phyloP scores from a whole-genome alignment of 495 filamentous ascomycete genomes.

The Annulohypoxylon maeteangense region DNA sequence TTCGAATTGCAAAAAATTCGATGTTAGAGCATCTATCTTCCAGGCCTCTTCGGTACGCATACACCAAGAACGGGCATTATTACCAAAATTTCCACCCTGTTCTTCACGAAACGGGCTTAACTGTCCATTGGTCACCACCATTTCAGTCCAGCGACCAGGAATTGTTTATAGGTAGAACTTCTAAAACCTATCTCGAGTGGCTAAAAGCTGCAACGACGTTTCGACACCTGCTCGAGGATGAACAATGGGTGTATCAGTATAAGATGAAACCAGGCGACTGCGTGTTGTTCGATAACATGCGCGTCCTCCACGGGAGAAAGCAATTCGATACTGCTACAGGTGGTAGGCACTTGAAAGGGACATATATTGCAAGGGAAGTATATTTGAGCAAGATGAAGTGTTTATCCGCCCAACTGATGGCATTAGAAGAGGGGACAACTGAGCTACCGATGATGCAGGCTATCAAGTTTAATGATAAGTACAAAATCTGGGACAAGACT shows the following conservation, averaged over 20 bases:
- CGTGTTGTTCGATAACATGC: constrained; percentile 85
- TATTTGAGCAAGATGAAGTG: constrained; percentile 60
- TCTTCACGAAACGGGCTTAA: constrained; percentile 54
- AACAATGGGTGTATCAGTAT: constrained; percentile 69
- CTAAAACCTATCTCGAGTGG: constrained; percentile 43
- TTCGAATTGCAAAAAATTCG: constrained; percentile 46
- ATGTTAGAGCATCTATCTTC: constrained; percentile 54
- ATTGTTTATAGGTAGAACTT: background rate
- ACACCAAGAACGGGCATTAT: constrained; percentile 71
- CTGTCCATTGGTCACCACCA: constrained; percentile 73
- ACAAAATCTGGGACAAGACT: constrained; percentile 11
- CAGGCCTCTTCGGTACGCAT: constrained; percentile 70
- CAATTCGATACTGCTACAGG: constrained; percentile 72
- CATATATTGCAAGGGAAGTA: constrained; percentile 81
- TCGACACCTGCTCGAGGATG: constrained; percentile 56
- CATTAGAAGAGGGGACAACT: background rate
- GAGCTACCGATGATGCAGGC: background rate
- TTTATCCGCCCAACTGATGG: constrained; percentile 28
- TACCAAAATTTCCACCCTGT: constrained; percentile 67
- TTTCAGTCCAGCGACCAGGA: constrained; percentile 48
- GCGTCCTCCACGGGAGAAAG: constrained; percentile 79
- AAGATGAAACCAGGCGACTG: constrained; percentile 82
- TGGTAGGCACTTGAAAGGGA: constrained; percentile 82
- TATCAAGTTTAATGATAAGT: background rate
- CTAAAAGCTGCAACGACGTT: constrained; percentile 58